These are phyloP conservation scores for Quillaja saponaria DNA, from an alignment of 306 rosid genomes.

Conservation along the genomic window DNA sequence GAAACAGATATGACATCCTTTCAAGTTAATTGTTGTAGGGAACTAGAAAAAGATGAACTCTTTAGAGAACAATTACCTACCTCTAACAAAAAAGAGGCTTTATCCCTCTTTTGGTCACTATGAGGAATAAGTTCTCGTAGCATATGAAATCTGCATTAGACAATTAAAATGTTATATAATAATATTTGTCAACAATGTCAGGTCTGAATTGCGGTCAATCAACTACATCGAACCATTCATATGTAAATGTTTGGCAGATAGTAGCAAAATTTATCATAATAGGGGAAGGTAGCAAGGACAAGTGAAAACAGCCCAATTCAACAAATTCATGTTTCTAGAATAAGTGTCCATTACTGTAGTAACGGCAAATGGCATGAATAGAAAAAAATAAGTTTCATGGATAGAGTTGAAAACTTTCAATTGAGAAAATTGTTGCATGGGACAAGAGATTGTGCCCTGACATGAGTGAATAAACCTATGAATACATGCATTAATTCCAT, in stretches of 20 bases:
- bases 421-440: no score
- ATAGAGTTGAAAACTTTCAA: no score
- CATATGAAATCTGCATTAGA: conserved; percentile 79
- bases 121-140: conserved; percentile 90
- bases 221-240: conserved; percentile 5
- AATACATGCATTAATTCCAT: no score
- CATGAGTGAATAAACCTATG: no score
- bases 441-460: no score
- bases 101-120: conserved; percentile 97
- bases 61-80: conserved; percentile 26
- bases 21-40: conserved; percentile 7
- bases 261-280: conserved; percentile 10
- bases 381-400: no score
- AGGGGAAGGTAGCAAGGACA: neutral
- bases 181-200: conserved; percentile 8
- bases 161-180: conserved; percentile 20
- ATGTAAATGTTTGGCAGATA: neutral
- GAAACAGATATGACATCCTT: conserved; percentile 5
- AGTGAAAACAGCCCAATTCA: neutral
- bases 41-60: neutral
- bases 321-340: no score
- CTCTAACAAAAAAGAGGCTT: conserved; percentile 95
- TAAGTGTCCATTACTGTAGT: no score
- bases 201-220: conserved; percentile 9
- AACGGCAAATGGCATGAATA: no score